These are phyloP conservation scores for Colletotrichum tropicale DNA, from an alignment of 2,329 filamentous ascomycete genomes.

Conservation along the genomic window DNA sequence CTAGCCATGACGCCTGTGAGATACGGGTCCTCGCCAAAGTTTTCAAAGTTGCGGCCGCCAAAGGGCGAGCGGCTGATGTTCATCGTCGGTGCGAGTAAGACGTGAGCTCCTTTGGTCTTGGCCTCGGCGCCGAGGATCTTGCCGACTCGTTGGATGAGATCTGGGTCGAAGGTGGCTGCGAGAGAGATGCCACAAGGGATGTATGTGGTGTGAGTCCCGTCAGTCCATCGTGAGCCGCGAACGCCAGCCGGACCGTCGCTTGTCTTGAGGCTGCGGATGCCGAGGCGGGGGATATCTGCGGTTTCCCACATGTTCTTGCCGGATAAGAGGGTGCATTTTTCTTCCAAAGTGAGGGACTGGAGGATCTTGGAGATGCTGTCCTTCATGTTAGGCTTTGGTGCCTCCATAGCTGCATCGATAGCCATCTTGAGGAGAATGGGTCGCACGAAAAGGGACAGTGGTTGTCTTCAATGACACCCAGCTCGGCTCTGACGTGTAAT, in stretches of 20 bases:
- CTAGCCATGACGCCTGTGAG: constrained; percentile 66
- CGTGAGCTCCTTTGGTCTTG: constrained; percentile 24
- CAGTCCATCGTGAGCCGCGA: constrained; percentile 23
- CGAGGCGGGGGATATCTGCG: constrained; percentile 10
- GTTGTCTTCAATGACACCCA: rapidly evolving
- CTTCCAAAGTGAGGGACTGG: background rate
- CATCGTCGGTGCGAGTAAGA: constrained; percentile 17
- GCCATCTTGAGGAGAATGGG: background rate
- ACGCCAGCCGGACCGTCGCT: constrained; percentile 26
- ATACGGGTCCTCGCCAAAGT: constrained; percentile 80
- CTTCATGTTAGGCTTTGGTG: background rate
- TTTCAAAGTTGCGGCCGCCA: constrained; percentile 84
- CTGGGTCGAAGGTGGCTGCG: constrained; percentile 30
- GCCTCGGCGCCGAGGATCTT: constrained; percentile 28
- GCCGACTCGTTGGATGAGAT: constrained; percentile 27
- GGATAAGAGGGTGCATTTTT: constrained; percentile 20
- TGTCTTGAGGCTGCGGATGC: constrained; percentile 20
- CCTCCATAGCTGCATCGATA: too few species aligned
- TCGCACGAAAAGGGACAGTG: background rate
- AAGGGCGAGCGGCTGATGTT: constrained; percentile 47
- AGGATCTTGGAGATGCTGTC: background rate
- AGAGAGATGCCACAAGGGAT: constrained; percentile 26
- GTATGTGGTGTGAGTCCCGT: constrained; percentile 21
- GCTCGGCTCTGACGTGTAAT: background rate
- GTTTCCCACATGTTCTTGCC: constrained; percentile 19